Evolutionary conservation across 2,329 filamentous ascomycete species (phyloP).

Genomic region (Dryadomyces sulphureus): DNA sequence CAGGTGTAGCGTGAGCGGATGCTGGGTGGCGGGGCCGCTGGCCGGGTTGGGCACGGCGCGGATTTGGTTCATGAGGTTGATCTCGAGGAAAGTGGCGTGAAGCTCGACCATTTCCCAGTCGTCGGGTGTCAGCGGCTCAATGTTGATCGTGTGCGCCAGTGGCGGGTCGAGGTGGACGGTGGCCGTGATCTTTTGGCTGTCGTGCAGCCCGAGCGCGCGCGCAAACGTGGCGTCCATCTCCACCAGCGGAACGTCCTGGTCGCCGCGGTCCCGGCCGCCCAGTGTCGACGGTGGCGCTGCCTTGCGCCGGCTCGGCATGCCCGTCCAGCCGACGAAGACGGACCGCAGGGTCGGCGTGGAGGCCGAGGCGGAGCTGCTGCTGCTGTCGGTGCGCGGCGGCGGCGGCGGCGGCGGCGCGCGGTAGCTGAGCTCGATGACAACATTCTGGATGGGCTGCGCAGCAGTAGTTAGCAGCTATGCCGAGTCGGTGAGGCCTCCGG

Average conservation of each 20-base stretch:
- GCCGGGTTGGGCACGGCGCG: conserved; percentile 80
- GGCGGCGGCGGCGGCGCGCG: conserved; percentile 39
- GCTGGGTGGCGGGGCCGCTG: conserved; percentile 41
- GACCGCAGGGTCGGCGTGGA: conserved; percentile 33
- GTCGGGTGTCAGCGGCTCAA: conserved; percentile 85
- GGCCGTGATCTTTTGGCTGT: conserved; percentile 63
- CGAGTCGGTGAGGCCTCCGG: not conserved
- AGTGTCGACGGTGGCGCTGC: conserved; percentile 44
- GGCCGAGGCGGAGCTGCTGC: conserved; percentile 20
- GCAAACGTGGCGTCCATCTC: conserved; percentile 83
- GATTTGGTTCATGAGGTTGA: conserved; percentile 87
- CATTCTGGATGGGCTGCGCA: conserved; percentile 74
- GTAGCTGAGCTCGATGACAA: conserved; percentile 82
- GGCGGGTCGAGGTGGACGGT: conserved; percentile 79
- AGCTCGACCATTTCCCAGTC: conserved; percentile 99
- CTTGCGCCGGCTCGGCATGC: conserved; percentile 86
- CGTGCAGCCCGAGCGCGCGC: conserved; percentile 56
- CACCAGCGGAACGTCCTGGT: conserved; percentile 63
- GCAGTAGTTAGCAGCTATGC: not conserved
- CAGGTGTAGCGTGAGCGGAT: conserved; percentile 81
- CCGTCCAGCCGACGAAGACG: conserved; percentile 88
- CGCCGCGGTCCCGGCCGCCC: conserved; percentile 24
- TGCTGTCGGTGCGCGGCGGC: conserved; percentile 27
- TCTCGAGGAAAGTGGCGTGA: conserved; percentile 86
- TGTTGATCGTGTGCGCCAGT: conserved; percentile 84